Conservation (phyloP, 2,329 filamentous ascomycete species). For the Ophiocordyceps polyrhachis-furcata region DNA sequence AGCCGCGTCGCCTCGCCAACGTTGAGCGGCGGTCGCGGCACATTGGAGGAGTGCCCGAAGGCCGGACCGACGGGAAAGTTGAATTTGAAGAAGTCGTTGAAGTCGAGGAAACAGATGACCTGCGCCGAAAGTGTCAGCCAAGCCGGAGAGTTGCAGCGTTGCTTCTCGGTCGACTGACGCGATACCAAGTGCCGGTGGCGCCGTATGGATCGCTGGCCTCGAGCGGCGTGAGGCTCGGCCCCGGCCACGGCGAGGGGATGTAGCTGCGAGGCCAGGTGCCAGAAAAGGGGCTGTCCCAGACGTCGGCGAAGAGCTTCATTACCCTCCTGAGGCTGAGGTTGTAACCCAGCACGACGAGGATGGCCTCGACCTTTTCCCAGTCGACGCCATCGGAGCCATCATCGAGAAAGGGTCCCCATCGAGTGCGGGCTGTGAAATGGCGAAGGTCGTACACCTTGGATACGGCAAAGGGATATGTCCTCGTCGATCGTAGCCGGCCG, state of each 20-base stretch:
- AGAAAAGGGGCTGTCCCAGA: conserved; percentile 37
- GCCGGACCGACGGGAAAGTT: conserved; percentile 38
- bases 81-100: conserved; percentile 52
- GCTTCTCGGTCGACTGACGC: conserved; percentile 23
- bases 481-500: conserved; percentile 15
- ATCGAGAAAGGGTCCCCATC: conserved; percentile 54
- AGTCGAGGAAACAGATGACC: conserved; percentile 39
- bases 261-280: conserved; percentile 35
- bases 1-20: conserved; percentile 50
- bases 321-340: conserved; percentile 36
- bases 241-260: conserved; percentile 11
- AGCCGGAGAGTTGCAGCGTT: not conserved
- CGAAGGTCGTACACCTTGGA: conserved; percentile 57
- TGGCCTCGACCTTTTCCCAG: conserved; percentile 65
- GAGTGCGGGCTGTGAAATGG: conserved; percentile 39
- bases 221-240: conserved; percentile 20
- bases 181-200: conserved; percentile 51
- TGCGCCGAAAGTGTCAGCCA: conserved; percentile 2
- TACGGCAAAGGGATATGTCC: conserved; percentile 41
- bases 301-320: conserved; percentile 25
- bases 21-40: conserved; percentile 33
- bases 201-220: conserved; percentile 49
- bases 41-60: conserved; percentile 19
- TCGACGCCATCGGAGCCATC: conserved; percentile 46
- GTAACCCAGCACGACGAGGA: conserved; percentile 48